Percentiles rank a stretch among this genome's conserved stretches.
Evolutionary conservation across 495 filamentous ascomycete genomes (phyloP).

Genomic region (Talaromyces proteolyticus): DNA sequence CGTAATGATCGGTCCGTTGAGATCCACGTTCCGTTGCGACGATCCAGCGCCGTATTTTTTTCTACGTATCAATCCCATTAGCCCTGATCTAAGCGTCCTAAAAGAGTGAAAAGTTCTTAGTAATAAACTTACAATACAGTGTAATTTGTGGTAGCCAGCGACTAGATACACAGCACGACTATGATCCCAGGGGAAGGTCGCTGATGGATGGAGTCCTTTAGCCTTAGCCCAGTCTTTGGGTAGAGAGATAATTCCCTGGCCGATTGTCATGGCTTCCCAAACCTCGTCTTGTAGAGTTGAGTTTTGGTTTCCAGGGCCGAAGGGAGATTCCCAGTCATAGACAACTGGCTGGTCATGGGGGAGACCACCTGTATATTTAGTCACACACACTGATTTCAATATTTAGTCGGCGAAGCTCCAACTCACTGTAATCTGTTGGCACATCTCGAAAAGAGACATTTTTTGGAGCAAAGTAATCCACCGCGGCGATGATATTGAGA

Average conservation of each 20-base stretch:
- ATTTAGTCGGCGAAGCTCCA: neutral
- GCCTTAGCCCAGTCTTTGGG: neutral
- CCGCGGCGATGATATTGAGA: neutral
- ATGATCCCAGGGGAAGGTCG: neutral
- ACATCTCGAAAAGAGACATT: neutral
- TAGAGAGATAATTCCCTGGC: neutral
- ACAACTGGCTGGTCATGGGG: neutral
- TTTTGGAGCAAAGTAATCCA: neutral
- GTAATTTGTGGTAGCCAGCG: neutral
- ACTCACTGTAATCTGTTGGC: neutral
- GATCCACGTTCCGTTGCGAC: too few relatives aligned
- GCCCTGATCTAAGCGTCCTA: too few relatives aligned
- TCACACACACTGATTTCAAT: neutral
- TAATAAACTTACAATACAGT: too few relatives aligned
- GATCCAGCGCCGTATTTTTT: too few relatives aligned
- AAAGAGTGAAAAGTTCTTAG: too few relatives aligned
- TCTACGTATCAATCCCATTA: too few relatives aligned
- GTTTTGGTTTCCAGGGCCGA: neutral
- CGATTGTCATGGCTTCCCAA: neutral
- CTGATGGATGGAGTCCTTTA: neutral
- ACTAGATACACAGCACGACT: neutral
- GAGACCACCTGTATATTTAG: neutral
- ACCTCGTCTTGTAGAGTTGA: neutral
- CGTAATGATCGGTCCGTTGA: too few relatives aligned
- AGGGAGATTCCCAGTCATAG: neutral